Evolutionary conservation across 495 filamentous ascomycete genomes (phyloP).

Genomic region (Hypoxylon rickii): DNA sequence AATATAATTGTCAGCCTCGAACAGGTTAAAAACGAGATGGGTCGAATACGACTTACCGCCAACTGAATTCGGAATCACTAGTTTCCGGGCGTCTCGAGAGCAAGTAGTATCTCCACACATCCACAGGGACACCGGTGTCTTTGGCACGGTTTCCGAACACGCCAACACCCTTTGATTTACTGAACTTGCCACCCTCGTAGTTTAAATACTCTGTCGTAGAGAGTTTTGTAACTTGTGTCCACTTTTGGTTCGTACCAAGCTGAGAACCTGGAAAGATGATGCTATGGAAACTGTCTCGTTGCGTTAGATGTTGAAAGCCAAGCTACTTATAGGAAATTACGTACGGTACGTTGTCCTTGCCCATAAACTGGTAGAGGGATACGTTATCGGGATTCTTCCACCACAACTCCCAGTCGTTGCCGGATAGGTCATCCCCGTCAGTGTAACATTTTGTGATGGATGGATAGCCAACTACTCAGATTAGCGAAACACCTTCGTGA

Average conservation of each 20-base stretch:
- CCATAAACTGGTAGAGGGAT: constrained; percentile 94
- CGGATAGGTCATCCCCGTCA: constrained; percentile 40
- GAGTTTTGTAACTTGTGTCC: constrained; percentile 89
- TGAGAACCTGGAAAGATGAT: constrained; percentile 89
- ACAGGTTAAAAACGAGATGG: too few relatives aligned
- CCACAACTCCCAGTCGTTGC: constrained; percentile 84
- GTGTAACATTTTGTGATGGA: constrained; percentile 96
- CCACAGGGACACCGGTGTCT: constrained; percentile 82
- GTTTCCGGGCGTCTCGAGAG: constrained; percentile 87
- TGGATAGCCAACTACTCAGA: constrained; percentile 71
- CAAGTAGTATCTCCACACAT: constrained; percentile 94
- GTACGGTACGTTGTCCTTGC: constrained; percentile 96
- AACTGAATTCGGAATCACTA: constrained; percentile 87
- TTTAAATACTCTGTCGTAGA: constrained; percentile 95
- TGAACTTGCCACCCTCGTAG: constrained; percentile 96
- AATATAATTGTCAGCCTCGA: constrained; percentile 6
- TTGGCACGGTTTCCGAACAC: constrained; percentile 90
- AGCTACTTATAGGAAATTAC: constrained; percentile 53
- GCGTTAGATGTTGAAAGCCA: constrained; percentile 3
- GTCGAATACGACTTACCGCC: constrained; percentile 49
- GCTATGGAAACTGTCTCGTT: constrained; percentile 37
- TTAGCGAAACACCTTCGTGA: constrained; percentile 2
- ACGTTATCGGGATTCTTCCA: constrained; percentile 91
- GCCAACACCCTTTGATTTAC: constrained; percentile 85
- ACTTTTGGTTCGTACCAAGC: constrained; percentile 79